phyloP scores from a whole-genome alignment of 2,329 filamentous ascomycete species.

The Talaromyces sp. region DNA sequence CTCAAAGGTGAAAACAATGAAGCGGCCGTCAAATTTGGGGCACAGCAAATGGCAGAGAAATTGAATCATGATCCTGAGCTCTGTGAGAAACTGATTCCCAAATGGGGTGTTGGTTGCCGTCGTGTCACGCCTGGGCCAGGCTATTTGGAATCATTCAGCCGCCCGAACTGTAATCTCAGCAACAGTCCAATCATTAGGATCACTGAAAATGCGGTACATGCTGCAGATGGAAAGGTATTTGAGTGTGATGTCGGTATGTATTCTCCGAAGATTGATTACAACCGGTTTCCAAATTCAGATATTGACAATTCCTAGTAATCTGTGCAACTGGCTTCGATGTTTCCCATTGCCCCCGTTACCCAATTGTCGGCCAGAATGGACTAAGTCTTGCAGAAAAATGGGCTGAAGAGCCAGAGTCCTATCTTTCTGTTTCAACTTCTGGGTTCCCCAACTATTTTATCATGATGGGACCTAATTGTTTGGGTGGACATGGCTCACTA shows the following conservation, averaged over 20 bases:
- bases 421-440: constrained; percentile 27
- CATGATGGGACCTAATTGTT: constrained; percentile 33
- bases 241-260: constrained; percentile 23
- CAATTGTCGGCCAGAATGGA: constrained; percentile 33
- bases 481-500: constrained; percentile 32
- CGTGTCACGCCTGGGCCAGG: constrained; percentile 28
- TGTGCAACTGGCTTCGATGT: constrained; percentile 48
- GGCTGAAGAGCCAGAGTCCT: constrained; percentile 26
- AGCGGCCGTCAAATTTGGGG: constrained; percentile 13
- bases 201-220: constrained; percentile 19
- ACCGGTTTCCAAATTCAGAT: neutral
- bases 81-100: constrained; percentile 28
- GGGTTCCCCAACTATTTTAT: constrained; percentile 38
- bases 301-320: constrained; percentile 16
- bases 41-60: constrained; percentile 17
- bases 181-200: constrained; percentile 20
- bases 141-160: constrained; percentile 28
- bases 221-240: constrained; percentile 20
- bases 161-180: constrained; percentile 20
- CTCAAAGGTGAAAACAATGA: constrained; percentile 18
- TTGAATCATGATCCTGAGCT: constrained; percentile 26
- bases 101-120: constrained; percentile 27
- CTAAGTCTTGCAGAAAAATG: constrained; percentile 29
- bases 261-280: neutral
- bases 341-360: constrained; percentile 38